These are phyloP conservation scores for Suhomyces terraborum DNA, from an alignment of 1,139 yeast genomes.

Conservation along the genomic window DNA sequence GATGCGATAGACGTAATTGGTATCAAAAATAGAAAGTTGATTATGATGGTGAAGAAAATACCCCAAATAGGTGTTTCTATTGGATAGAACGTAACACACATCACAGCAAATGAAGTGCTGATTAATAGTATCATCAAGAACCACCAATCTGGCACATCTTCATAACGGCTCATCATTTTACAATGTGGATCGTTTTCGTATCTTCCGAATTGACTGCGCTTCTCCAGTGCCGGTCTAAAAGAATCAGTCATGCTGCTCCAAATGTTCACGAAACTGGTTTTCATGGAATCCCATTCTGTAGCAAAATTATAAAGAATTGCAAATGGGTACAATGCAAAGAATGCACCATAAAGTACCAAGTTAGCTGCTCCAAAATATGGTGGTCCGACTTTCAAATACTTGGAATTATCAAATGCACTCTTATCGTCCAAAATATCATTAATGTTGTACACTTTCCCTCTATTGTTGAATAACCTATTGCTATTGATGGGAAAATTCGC, in stretches of 20 bases:
- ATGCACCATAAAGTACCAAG: conserved; percentile 55
- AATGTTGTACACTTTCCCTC: conserved; percentile 46
- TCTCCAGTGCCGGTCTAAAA: conserved; percentile 22
- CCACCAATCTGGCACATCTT: conserved; percentile 68
- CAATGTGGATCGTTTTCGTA: conserved; percentile 53
- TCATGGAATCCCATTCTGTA: conserved; percentile 50
- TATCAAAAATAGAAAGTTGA: conserved; percentile 56
- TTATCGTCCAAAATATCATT: conserved; percentile 38
- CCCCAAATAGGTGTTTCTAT: conserved; percentile 60
- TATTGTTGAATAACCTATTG: conserved; percentile 49
- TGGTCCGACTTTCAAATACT: conserved; percentile 51
- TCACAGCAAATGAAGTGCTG: conserved; percentile 51
- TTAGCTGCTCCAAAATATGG: conserved; percentile 62
- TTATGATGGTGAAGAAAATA: conserved; percentile 56
- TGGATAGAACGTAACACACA: conserved; percentile 49
- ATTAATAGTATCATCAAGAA: conserved; percentile 49
- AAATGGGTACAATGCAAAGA: conserved; percentile 60
- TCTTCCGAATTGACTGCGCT: conserved; percentile 18
- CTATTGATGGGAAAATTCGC: conserved; percentile 58
- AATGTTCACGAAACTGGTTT: conserved; percentile 40
- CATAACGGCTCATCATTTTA: conserved; percentile 54
- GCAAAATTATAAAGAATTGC: conserved; percentile 48
- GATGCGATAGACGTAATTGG: conserved; percentile 53
- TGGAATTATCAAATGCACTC: conserved; percentile 40
- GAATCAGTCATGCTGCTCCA: conserved; percentile 34